These are phyloP conservation scores for Pseudoscleropodium purum DNA, from an alignment of 225 moss, liverwort and hornwort species.

Conservation along the genomic window DNA sequence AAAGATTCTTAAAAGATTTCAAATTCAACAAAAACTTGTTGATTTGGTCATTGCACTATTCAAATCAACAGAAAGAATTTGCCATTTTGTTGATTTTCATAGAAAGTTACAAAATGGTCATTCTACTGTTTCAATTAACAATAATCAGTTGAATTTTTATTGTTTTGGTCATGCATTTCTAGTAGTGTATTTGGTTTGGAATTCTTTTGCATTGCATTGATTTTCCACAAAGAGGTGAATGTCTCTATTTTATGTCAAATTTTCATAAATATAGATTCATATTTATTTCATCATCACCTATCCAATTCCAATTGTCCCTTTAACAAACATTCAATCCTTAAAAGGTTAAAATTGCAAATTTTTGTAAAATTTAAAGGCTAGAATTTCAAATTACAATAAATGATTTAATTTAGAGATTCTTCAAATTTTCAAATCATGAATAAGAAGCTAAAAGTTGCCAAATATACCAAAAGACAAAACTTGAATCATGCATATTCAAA, in stretches of 20 bases:
- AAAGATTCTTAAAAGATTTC: too few relatives aligned
- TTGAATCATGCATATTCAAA: neutral
- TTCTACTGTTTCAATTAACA: too few relatives aligned
- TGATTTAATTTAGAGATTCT: neutral
- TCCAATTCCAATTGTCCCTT: neutral
- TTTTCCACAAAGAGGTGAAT: neutral
- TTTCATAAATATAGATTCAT: too few relatives aligned
- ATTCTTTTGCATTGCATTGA: neutral
- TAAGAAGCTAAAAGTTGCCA: neutral
- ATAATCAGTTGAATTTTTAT: too few relatives aligned
- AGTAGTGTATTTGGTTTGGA: rapidly evolving
- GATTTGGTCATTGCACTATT: too few relatives aligned
- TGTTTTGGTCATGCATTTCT: too few relatives aligned
- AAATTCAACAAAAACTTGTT: too few relatives aligned
- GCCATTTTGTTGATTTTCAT: too few relatives aligned
- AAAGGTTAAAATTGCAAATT: neutral
- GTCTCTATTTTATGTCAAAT: too few relatives aligned
- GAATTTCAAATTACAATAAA: neutral
- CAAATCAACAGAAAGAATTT: too few relatives aligned
- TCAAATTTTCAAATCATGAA: neutral
- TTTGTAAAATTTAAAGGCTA: neutral
- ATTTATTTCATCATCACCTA: too few relatives aligned
- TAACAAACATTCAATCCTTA: neutral
- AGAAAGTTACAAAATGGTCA: too few relatives aligned
- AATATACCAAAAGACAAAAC: neutral